These are phyloP conservation scores for Apiotrichum domesticum DNA, from an alignment of 1,284 basidiomycete species.

Conservation along the genomic window DNA sequence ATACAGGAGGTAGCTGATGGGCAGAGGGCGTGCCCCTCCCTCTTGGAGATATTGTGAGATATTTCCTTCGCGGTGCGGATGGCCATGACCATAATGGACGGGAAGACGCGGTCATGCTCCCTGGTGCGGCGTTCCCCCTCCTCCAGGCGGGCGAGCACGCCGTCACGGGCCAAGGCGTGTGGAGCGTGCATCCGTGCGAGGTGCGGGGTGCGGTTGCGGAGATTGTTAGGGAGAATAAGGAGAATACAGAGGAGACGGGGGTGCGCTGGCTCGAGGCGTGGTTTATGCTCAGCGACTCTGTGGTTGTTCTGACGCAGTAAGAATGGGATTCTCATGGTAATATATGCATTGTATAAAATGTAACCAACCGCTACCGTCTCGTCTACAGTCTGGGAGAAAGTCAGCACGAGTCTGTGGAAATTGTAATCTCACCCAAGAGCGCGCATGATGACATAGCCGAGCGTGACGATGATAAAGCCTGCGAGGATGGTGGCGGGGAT, in stretches of 20 bases:
- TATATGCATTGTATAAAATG: background rate
- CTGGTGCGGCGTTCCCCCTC: slow-evolving; percentile 26
- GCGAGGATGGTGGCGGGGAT: slow-evolving; percentile 85
- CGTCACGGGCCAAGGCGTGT: slow-evolving; percentile 23
- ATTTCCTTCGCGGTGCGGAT: too few relatives aligned
- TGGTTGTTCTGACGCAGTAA: slow-evolving; percentile 22
- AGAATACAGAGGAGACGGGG: background rate
- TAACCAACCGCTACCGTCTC: too few relatives aligned
- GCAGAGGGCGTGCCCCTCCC: slow-evolving; percentile 25
- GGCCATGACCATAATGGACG: too few relatives aligned
- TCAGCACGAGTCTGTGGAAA: background rate
- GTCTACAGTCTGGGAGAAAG: background rate
- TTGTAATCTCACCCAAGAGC: slow-evolving; percentile 2
- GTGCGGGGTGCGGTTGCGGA: slow-evolving; percentile 25
- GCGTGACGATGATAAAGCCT: slow-evolving; percentile 70
- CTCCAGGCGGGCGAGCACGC: slow-evolving; percentile 31
- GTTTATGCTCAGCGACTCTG: slow-evolving; percentile 29
- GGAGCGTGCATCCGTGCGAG: slow-evolving; percentile 33
- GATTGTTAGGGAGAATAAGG: slow-evolving; percentile 9
- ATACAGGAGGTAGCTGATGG: background rate
- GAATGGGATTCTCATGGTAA: background rate
- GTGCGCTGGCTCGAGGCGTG: slow-evolving; percentile 35
- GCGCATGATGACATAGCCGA: slow-evolving; percentile 63
- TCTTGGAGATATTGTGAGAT: slow-evolving; percentile 8
- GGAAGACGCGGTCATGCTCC: slow-evolving; percentile 12